Evolutionary conservation across 2,329 filamentous ascomycete species (phyloP).

Genomic region (Sporothrix inflata): DNA sequence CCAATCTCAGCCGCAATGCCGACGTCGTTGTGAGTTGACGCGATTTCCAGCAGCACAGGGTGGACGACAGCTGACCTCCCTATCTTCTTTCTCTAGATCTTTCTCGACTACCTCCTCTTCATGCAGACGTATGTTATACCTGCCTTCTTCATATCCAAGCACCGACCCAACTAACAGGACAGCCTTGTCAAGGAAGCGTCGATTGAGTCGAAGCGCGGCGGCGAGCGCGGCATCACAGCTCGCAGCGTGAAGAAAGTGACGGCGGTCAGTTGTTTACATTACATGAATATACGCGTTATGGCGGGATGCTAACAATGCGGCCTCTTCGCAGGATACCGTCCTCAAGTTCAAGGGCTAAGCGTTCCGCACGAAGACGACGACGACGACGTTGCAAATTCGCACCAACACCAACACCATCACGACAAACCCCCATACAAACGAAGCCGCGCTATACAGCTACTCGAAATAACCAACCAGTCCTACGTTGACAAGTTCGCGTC

Average conservation of each 20-base stretch:
- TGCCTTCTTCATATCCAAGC: not conserved
- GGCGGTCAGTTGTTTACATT: constrained; percentile 56
- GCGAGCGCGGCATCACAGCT: constrained; percentile 74
- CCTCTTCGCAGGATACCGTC: constrained; percentile 61
- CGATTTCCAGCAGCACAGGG: constrained; percentile 32
- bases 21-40: constrained; percentile 71
- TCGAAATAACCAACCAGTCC: no score
- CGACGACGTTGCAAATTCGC: not conserved
- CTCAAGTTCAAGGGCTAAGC: constrained; percentile 69
- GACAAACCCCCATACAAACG: not conserved
- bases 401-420: not conserved
- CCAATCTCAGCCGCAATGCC: constrained; percentile 79
- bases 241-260: constrained; percentile 78
- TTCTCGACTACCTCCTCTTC: constrained; percentile 81
- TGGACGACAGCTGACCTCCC: constrained; percentile 2
- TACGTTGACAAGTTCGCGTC: no score
- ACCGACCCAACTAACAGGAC: not conserved
- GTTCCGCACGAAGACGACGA: not conserved
- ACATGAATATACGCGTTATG: no score
- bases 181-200: constrained; percentile 80
- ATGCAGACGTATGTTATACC: constrained; percentile 61
- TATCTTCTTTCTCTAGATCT: constrained; percentile 61
- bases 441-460: not conserved
- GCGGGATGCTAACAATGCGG: not conserved
- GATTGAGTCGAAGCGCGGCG: constrained; percentile 73